Conservation (phyloP, 2,329 filamentous ascomycete species). For the Calonectria pteridis region DNA sequence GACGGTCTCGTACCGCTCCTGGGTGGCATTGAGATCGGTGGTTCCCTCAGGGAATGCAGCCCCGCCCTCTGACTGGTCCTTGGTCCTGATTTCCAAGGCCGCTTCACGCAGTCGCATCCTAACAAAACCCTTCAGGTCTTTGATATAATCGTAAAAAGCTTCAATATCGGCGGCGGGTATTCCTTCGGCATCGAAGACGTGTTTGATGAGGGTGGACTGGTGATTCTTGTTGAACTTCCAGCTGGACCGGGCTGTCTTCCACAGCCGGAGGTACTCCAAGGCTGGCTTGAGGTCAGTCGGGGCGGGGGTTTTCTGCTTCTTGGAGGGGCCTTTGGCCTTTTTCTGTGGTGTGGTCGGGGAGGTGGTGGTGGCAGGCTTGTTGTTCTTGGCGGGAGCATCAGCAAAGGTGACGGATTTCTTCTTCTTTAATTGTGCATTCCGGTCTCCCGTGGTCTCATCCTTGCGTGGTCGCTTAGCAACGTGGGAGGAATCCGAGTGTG, state of each 20-base stretch:
- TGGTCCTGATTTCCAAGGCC: slow-evolving; percentile 71
- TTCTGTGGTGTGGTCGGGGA: slow-evolving; percentile 48
- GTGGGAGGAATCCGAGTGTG: slow-evolving; percentile 45
- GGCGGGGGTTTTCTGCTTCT: slow-evolving; percentile 55
- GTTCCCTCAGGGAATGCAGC: slow-evolving; percentile 64
- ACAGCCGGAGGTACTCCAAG: slow-evolving; percentile 82
- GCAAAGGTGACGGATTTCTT: slow-evolving; percentile 65
- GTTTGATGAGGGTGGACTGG: slow-evolving; percentile 86
- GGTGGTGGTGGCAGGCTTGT: slow-evolving; percentile 31
- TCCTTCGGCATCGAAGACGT: slow-evolving; percentile 78
- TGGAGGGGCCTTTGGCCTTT: slow-evolving; percentile 53
- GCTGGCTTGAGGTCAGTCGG: slow-evolving; percentile 69
- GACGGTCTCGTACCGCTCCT: slow-evolving; percentile 67
- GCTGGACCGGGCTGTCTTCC: slow-evolving; percentile 74
- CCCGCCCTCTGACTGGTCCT: slow-evolving; percentile 64
- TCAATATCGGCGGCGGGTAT: slow-evolving; percentile 78
- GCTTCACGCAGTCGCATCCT: slow-evolving; percentile 76
- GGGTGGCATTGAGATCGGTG: slow-evolving; percentile 61
- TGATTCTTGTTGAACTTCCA: slow-evolving; percentile 99
- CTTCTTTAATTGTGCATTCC: slow-evolving; percentile 50
- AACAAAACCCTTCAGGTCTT: slow-evolving; percentile 81
- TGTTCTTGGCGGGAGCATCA: slow-evolving; percentile 54
- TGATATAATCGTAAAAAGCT: slow-evolving; percentile 81
- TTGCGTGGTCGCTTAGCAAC: slow-evolving; percentile 52
- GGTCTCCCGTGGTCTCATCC: slow-evolving; percentile 42